Evolutionary conservation across 1,284 basidiomycete species (phyloP).

Genomic region (Ganoderma meredithae): DNA sequence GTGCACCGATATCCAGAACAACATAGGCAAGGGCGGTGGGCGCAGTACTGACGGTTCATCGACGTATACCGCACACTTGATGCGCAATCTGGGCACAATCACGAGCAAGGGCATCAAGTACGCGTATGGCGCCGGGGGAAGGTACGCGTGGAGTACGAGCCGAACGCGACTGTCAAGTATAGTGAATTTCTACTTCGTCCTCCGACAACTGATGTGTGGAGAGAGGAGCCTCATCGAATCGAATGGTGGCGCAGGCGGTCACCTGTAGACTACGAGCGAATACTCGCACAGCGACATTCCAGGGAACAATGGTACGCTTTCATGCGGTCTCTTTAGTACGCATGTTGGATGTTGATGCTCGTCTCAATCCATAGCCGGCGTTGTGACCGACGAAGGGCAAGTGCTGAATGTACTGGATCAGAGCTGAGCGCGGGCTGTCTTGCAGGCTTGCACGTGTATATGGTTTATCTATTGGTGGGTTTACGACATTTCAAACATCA

Average conservation of each 20-base stretch:
- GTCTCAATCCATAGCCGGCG: not conserved
- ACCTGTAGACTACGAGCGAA: not conserved
- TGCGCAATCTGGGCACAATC: conserved; percentile 20
- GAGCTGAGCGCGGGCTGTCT: not conserved
- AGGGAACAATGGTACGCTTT: not conserved
- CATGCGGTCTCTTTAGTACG: not conserved
- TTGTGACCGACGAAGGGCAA: not conserved
- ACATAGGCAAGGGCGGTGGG: conserved; percentile 54
- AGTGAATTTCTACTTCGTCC: not conserved
- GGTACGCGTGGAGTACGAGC: not conserved
- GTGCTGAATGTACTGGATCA: not conserved
- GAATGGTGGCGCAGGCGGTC: not conserved
- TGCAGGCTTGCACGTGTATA: not conserved
- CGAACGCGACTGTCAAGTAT: not conserved
- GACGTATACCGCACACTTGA: conserved; percentile 27
- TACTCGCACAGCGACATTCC: not conserved
- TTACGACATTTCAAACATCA: not conserved
- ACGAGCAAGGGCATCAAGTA: not conserved
- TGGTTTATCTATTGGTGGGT: not conserved
- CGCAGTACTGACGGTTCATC: no score
- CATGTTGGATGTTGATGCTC: not conserved
- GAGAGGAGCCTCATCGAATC: no score
- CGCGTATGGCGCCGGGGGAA: no score
- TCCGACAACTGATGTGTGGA: no score
- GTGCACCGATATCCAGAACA: conserved; percentile 71